Evolutionary conservation across 2,329 filamentous ascomycete genomes (phyloP), one percentile per base, ranked within the genome.

Genomic region (Stagonosporopsis tanaceti): DNA sequence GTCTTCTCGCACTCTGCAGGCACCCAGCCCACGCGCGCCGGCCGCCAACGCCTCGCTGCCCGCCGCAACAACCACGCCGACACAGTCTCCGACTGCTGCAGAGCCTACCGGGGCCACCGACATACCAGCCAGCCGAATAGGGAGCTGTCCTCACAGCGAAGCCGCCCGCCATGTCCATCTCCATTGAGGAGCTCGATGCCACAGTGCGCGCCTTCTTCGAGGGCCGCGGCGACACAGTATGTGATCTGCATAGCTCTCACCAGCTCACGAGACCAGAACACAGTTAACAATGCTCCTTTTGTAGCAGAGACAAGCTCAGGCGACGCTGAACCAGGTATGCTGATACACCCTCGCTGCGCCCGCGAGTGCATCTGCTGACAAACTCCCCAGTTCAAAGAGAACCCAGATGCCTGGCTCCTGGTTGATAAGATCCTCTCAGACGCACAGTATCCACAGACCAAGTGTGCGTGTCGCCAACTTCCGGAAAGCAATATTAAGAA

Each of bases 161-260:
- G 62, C 67, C 56, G 64, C 69, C 66, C 75, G 76, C 63, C 64
- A 89, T 88, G 86, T 85, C 86, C 71, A 80, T 86, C 77, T 85
- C 90, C 73, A 94, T 99, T 80, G 88, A 90, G 79, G 95, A 99
- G 87, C 88, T 99, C 83, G 95, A 99, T 87, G 89, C 85, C 79
- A 95, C 93, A 68, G 94, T 98, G 85, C 93, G 91, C 78, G 88
- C 92, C 82, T 98, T 99, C 81, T 99, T 97, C 76, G 94, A 98
- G 82, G 93, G 93, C 77, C 91, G 94, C 79, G 95, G 95, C 71
- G 92, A 97, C 61, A 87, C 93, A 84, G 93, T 96, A 84, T 72
- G 89, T 81, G 61, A 11, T 27, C 45, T 30, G 15, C 17, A 40
- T 53, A 20, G 45, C 24, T 24, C 6, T 34, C n/a, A 39, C 51